These are phyloP conservation scores for Rhodotorula graminis DNA, from an alignment of 768 basidiomycete genomes.

Conservation along the genomic window DNA sequence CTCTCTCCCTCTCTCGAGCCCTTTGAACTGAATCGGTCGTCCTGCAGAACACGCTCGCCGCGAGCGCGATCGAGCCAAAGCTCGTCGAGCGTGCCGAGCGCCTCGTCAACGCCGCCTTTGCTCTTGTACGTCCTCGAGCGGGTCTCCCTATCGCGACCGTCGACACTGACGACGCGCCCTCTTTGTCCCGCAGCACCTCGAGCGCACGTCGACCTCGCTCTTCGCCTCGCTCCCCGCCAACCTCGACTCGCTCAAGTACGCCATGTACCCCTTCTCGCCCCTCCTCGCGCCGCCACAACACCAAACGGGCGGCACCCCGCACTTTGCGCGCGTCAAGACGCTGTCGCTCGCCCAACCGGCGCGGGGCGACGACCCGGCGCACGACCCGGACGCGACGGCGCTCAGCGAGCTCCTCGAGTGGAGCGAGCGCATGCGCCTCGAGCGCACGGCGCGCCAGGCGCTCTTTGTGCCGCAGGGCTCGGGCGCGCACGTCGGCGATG, in stretches of 20 bases:
- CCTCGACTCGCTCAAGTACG: constrained; percentile 9
- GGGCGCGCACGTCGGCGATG: background rate
- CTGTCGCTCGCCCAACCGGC: background rate
- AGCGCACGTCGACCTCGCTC: constrained; percentile 4
- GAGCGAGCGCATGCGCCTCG: constrained; percentile 19
- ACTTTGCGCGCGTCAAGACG: constrained; percentile 12
- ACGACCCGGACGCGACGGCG: background rate
- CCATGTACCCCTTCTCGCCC: constrained; percentile 14
- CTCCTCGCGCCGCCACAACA: background rate
- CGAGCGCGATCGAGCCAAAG: constrained; percentile 11
- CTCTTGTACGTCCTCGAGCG: background rate
- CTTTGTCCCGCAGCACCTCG: background rate
- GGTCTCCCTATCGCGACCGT: no score
- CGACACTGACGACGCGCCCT: background rate
- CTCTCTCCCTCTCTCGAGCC: no score
- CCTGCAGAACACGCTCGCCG: constrained; percentile 8
- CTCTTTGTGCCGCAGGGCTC: background rate
- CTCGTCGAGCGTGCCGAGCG: background rate
- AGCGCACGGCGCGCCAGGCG: background rate
- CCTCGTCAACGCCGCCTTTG: background rate
- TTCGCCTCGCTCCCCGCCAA: constrained; percentile 17
- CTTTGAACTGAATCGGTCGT: no score
- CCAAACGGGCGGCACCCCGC: background rate
- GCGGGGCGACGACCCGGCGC: background rate
- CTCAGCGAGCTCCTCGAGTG: background rate